phyloP scores from a whole-genome alignment of 1,284 basidiomycete genomes.

The Meira miltonrushii region DNA sequence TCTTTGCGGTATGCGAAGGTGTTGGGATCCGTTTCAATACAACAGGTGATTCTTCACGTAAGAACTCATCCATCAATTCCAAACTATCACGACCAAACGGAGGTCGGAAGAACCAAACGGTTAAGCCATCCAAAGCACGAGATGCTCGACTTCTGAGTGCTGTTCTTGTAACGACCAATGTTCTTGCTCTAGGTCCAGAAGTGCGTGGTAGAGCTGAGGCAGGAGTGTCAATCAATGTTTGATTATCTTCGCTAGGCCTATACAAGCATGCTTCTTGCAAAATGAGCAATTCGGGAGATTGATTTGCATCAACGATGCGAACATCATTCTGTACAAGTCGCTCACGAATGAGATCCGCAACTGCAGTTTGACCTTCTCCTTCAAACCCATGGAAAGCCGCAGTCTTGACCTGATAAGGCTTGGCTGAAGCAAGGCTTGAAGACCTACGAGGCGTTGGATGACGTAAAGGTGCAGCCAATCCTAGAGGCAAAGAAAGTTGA shows the following conservation, averaged over 20 bases:
- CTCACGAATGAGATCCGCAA: background rate
- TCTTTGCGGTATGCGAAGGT: background rate
- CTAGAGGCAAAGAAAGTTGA: constrained; percentile 24
- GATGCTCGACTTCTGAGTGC: constrained; percentile 4
- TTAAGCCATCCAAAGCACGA: background rate
- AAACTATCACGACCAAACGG: constrained; percentile 32
- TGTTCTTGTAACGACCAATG: constrained; percentile 13
- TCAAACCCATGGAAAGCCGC: constrained; percentile 11
- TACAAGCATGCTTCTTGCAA: constrained; percentile 8
- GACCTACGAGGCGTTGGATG: background rate
- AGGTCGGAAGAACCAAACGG: constrained; percentile 18
- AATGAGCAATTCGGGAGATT: constrained; percentile 13
- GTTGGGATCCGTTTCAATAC: constrained; percentile 14
- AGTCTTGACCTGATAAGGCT: background rate
- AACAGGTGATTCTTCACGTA: constrained; percentile 23
- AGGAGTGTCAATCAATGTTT: background rate
- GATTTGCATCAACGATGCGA: background rate
- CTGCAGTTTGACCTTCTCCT: background rate
- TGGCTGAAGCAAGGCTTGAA: background rate
- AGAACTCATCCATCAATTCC: constrained; percentile 24
- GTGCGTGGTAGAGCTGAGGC: background rate
- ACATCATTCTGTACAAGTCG: constrained; percentile 9
- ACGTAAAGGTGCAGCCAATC: background rate
- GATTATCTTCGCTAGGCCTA: background rate
- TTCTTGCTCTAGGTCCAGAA: constrained; percentile 5